These are phyloP conservation scores for Malassezia vespertilionis DNA, from an alignment of 1,284 basidiomycete genomes.

Conservation along the genomic window DNA sequence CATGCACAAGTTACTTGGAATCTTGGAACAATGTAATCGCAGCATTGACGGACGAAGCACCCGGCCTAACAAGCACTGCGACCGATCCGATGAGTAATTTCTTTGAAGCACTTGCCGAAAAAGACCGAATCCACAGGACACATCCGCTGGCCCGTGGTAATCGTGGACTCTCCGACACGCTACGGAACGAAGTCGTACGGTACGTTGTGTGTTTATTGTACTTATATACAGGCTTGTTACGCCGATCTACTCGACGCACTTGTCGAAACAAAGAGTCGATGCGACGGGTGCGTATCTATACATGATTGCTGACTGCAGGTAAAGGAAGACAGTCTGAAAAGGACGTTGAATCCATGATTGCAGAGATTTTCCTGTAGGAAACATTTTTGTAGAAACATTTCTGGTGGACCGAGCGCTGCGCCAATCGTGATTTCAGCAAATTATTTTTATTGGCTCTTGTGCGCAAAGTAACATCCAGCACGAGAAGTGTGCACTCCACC, in stretches of 20 bases:
- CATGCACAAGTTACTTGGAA: constrained; percentile 13
- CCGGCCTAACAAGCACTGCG: not conserved
- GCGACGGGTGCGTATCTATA: not conserved
- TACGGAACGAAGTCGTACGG: constrained; percentile 14
- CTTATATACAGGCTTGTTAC: constrained; percentile 6
- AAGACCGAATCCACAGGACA: constrained; percentile 8
- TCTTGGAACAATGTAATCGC: constrained; percentile 14
- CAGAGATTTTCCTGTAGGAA: constrained; percentile 2
- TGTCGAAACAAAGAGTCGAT: constrained; percentile 4
- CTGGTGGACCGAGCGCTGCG: too few relatives aligned
- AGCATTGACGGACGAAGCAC: not conserved
- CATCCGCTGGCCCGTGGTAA: constrained; percentile 2
- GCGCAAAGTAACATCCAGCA: too few relatives aligned
- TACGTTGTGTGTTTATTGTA: not conserved
- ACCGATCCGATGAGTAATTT: constrained; percentile 2
- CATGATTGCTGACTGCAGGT: not conserved
- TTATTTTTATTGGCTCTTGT: too few relatives aligned
- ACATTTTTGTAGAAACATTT: too few relatives aligned
- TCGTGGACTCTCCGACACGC: not conserved
- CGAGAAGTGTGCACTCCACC: too few relatives aligned
- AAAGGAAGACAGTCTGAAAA: not conserved
- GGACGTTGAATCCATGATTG: constrained; percentile 4
- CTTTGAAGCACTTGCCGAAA: constrained; percentile 3
- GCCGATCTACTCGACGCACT: constrained; percentile 7
- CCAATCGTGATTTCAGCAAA: too few relatives aligned